Evolutionary conservation across 192 early-diverging fungal species (phyloP).

Genomic region (Rhizophagus prolifer): DNA sequence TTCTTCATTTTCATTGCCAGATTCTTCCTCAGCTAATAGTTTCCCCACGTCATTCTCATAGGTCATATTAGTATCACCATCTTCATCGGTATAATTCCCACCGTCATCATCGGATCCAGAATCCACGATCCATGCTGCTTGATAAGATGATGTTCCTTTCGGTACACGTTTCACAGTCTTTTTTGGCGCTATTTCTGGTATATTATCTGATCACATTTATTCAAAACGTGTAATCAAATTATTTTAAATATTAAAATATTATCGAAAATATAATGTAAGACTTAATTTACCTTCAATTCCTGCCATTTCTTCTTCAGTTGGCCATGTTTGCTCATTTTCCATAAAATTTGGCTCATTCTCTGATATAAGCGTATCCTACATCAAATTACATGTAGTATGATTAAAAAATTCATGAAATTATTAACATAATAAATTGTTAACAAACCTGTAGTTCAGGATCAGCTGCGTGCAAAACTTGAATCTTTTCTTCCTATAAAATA

Average conservation of each 20-base stretch:
- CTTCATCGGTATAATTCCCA: slow-evolving; percentile 55
- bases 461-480: neutral
- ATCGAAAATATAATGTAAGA: slow-evolving; percentile 4
- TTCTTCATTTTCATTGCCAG: slow-evolving; percentile 42
- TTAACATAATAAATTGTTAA: neutral
- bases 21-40: slow-evolving; percentile 29
- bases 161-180: slow-evolving; percentile 75
- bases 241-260: neutral
- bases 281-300: slow-evolving; percentile 63
- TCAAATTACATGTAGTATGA: neutral
- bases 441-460: neutral
- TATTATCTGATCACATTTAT: slow-evolving; percentile 39
- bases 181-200: slow-evolving; percentile 39
- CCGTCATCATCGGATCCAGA: slow-evolving; percentile 67
- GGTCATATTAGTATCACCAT: slow-evolving; percentile 43
- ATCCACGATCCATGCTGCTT: slow-evolving; percentile 97
- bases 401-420: neutral
- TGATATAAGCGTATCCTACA: slow-evolving; percentile 71
- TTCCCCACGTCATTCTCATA: slow-evolving; percentile 41
- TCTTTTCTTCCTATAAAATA: neutral
- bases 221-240: slow-evolving; percentile 36
- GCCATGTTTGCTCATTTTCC: slow-evolving; percentile 98
- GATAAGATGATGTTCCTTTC: slow-evolving; percentile 94
- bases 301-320: slow-evolving; percentile 90
- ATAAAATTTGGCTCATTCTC: slow-evolving; percentile 88